A percentile compares a stretch with the other conserved stretches of the same genome.
phyloP scores from a whole-genome alignment of 2,329 filamentous ascomycete species.

The Bipolaris oryzae region DNA sequence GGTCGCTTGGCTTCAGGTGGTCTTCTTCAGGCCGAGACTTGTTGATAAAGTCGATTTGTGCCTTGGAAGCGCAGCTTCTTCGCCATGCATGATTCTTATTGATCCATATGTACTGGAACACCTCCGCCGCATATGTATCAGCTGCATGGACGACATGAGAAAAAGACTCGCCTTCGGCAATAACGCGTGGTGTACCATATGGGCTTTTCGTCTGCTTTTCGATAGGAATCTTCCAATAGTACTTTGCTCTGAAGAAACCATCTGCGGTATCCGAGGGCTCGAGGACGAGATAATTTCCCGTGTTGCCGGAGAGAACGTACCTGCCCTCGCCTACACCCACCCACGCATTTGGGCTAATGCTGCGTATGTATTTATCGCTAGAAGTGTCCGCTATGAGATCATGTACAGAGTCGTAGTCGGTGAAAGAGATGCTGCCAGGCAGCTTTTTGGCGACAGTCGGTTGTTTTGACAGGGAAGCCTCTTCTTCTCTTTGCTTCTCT shows the following conservation, averaged over 20 bases:
- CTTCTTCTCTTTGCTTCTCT: slow-evolving; percentile 50
- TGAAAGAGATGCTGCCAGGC: slow-evolving; percentile 71
- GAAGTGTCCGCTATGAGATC: slow-evolving; percentile 85
- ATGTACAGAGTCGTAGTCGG: slow-evolving; percentile 89
- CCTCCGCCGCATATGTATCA: slow-evolving; percentile 75
- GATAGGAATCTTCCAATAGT: slow-evolving; percentile 50
- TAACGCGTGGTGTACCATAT: slow-evolving; percentile 70
- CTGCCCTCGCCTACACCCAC: slow-evolving; percentile 73
- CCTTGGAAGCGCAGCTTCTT: slow-evolving; percentile 62
- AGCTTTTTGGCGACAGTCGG: slow-evolving; percentile 27
- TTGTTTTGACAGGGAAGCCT: slow-evolving; percentile 73
- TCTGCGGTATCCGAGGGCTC: slow-evolving; percentile 52
- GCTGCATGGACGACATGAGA: slow-evolving; percentile 80
- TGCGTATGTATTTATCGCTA: slow-evolving; percentile 77
- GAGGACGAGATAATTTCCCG: slow-evolving; percentile 65
- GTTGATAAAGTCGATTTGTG: slow-evolving; percentile 73
- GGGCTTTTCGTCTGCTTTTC: slow-evolving; percentile 55
- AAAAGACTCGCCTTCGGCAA: slow-evolving; percentile 71
- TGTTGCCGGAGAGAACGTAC: slow-evolving; percentile 71
- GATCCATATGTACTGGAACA: slow-evolving; percentile 72
- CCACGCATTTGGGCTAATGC: slow-evolving; percentile 79
- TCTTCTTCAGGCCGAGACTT: slow-evolving; percentile 64
- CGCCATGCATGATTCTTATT: slow-evolving; percentile 73
- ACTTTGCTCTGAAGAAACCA: slow-evolving; percentile 49
- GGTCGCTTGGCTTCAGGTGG: slow-evolving; percentile 59